Percentiles rank a stretch among this genome's conserved stretches.
Evolutionary conservation across 2,329 filamentous ascomycete species (phyloP).

Genomic region (Aspergillus pseudoterreus): DNA sequence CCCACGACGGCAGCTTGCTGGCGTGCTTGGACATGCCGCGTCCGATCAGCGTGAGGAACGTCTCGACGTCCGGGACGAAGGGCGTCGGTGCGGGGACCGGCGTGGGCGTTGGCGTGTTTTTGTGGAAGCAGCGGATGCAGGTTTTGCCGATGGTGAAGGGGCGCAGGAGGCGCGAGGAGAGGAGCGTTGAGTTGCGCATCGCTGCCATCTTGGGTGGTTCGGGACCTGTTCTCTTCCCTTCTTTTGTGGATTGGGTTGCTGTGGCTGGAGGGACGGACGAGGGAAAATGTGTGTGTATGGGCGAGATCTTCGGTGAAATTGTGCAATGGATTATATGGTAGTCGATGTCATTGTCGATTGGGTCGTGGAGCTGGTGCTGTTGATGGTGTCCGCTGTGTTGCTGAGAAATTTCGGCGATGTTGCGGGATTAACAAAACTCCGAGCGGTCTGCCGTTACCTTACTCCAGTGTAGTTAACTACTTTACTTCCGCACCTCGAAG

Average conservation of each 20-base stretch:
- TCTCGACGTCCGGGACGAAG: conserved; percentile 77
- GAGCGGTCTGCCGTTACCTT: conserved; percentile 1
- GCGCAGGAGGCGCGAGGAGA: conserved; percentile 24
- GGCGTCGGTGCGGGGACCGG: conserved; percentile 68
- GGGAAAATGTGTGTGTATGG: background rate
- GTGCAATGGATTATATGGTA: background rate
- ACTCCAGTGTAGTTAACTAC: too few species aligned
- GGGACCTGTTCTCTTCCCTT: background rate
- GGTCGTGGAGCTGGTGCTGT: background rate
- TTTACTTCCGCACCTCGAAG: too few species aligned
- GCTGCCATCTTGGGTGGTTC: conserved; percentile 21
- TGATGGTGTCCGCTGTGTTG: background rate
- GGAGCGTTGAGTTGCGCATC: conserved; percentile 25
- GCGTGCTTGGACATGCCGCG: conserved; percentile 78
- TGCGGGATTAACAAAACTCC: conserved; percentile 33
- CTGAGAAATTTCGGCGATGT: conserved; percentile 27
- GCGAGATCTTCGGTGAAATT: background rate
- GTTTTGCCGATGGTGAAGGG: conserved; percentile 23
- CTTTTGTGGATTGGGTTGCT: background rate
- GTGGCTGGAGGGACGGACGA: background rate
- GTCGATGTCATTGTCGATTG: background rate
- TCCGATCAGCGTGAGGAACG: conserved; percentile 88
- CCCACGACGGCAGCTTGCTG: conserved; percentile 85
- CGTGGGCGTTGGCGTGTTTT: conserved; percentile 39
- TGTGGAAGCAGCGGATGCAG: conserved; percentile 42